A percentile compares a stretch with the other conserved stretches of the same genome.
These are phyloP conservation scores for Zymoseptoria brevis DNA, from an alignment of 2,329 filamentous ascomycete species.

Conservation along the genomic window DNA sequence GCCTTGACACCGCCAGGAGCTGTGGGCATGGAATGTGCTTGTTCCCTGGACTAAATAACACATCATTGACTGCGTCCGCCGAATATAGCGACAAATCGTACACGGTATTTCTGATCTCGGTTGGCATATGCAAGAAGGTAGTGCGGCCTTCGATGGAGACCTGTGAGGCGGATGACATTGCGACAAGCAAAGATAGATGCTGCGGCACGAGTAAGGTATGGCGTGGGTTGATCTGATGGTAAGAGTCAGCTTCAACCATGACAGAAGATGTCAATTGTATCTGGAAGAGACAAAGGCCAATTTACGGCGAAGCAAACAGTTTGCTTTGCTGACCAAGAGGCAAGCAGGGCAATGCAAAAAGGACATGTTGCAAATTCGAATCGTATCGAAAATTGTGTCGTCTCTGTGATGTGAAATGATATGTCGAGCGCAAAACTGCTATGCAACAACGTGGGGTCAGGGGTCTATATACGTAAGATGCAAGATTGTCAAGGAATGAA, in stretches of 20 bases:
- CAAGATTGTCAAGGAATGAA: too few relatives aligned
- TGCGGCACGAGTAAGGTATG: too few relatives aligned
- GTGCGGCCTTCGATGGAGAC: background rate
- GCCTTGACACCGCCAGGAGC: background rate
- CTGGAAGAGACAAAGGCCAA: background rate
- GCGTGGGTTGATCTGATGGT: too few relatives aligned
- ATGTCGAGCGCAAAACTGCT: background rate
- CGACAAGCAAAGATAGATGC: too few relatives aligned
- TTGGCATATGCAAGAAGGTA: constrained; percentile 8
- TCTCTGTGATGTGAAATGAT: background rate
- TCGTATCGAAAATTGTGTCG: background rate
- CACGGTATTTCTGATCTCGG: constrained; percentile 5
- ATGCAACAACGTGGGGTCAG: background rate
- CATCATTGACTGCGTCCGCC: too few relatives aligned
- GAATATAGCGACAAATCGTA: constrained; percentile 2
- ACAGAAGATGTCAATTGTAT: too few relatives aligned
- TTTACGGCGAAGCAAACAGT: background rate
- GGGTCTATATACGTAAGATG: too few relatives aligned
- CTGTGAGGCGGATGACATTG: too few relatives aligned
- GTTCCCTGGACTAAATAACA: too few relatives aligned
- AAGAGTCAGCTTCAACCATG: too few relatives aligned
- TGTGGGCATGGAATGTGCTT: background rate
- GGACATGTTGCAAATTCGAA: background rate
- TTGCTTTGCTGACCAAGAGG: background rate
- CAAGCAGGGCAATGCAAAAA: background rate